Evolutionary conservation across 2,329 filamentous ascomycete species (phyloP), one percentile per base, ranked within the genome.

Genomic region (Sclerotinia glacialis): DNA sequence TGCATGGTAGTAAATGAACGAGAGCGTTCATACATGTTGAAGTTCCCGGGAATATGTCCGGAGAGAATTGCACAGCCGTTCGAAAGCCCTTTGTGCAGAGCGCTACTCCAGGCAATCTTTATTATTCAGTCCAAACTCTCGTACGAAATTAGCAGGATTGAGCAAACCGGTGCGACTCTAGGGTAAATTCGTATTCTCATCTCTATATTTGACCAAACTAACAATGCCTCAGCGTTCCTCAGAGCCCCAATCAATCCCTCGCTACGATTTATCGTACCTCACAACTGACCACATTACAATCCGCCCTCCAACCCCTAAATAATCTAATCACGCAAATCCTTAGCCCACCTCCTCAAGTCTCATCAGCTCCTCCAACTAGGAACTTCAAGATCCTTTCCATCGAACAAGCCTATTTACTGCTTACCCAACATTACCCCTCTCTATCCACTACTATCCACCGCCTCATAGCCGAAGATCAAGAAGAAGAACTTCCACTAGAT

Each of bases 351-450:
- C 4, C 58, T 67, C 62, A 31, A 63, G 14, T 2, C 28, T 16
- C 47, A 6, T 16, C 21, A 18, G 18, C 21, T 18, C 37, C 14
- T 11, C 5, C n/a, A 37, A 26, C 58, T 23, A 23, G 42, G 2
- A 40, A 55, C 9, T 47, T 65, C 8, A 67, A 71, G 14, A 84
- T 71, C 7, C 34, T 74, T 5, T 69, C 72, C 18, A 63, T 75
- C 12, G 70, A 72, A 31, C 68, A 64, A 44, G 73, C 73, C 21
- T 75, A 69, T 56, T 59, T 49, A 31, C 72, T 69, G 61, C 58
- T 75, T 2, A 26, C 63, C 18, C 28, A 34, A 3, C 2, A 70
- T 5, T 71, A 68, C 47, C 68, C 66, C 1, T 61, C 64, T 21
- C 23, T 72, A 3, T 64, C 66, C 42, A 44, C 50, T 5, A 28